phyloP scores from a whole-genome alignment of 352 stramenopile genomes.

The Phytophthora sojae region DNA sequence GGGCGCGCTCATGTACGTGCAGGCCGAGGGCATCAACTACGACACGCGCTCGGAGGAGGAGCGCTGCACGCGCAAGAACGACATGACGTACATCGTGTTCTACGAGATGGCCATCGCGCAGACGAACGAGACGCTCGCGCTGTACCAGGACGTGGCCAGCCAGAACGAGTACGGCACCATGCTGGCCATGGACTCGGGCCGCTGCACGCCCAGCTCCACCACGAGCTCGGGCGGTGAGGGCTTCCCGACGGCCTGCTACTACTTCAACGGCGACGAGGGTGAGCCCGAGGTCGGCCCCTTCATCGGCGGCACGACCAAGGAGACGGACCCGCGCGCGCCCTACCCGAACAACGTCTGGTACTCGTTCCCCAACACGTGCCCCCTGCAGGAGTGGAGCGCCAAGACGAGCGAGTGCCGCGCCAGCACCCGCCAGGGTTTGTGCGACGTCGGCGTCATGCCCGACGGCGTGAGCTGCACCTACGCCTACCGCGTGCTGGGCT shows the following conservation, averaged over 20 bases:
- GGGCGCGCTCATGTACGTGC: constrained; percentile 89
- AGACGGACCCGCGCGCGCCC: constrained; percentile 56
- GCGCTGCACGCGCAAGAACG: constrained; percentile 83
- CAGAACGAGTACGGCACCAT: constrained; percentile 75
- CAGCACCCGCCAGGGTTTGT: constrained; percentile 61
- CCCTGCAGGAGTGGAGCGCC: constrained; percentile 53
- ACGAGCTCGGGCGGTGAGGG: constrained; percentile 39
- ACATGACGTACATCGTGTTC: constrained; percentile 84
- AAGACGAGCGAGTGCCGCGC: constrained; percentile 64
- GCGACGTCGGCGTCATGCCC: constrained; percentile 59
- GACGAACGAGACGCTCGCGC: constrained; percentile 78
- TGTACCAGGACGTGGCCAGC: constrained; percentile 56
- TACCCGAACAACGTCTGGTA: constrained; percentile 85
- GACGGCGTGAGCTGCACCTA: constrained; percentile 70
- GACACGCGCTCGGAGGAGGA: constrained; percentile 59
- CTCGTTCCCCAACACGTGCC: constrained; percentile 82
- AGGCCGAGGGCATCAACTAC: constrained; percentile 88
- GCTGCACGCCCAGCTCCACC: constrained; percentile 57
- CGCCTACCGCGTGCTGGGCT: constrained; percentile 72
- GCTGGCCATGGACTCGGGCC: constrained; percentile 73
- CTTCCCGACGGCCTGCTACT: constrained; percentile 67
- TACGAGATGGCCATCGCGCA: constrained; percentile 87
- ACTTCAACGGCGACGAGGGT: constrained; percentile 77
- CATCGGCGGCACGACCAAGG: constrained; percentile 58
- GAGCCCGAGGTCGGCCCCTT: constrained; percentile 75